Percentiles rank a stretch among this genome's conserved stretches.
Conservation (phyloP, 2,329 filamentous ascomycete species). For the Trichoderma pleuroti region DNA sequence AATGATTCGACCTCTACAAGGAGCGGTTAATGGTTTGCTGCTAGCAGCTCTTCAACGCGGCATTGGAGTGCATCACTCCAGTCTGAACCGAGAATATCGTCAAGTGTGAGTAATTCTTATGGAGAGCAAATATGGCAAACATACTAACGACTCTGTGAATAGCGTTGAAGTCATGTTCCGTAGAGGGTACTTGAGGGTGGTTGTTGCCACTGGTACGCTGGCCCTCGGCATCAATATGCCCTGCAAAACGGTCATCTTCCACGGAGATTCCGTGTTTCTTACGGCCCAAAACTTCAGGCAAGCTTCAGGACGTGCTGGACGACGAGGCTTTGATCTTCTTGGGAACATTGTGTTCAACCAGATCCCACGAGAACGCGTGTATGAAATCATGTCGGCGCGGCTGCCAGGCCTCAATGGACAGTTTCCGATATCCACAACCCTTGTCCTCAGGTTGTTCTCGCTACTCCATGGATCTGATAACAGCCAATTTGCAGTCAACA, state of each 20-base stretch:
- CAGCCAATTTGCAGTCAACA: conserved; percentile 57
- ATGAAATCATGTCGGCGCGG: conserved; percentile 67
- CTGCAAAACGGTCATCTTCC: conserved; percentile 76
- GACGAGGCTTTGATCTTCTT: conserved; percentile 75
- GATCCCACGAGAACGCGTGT: conserved; percentile 57
- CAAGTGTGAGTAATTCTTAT: conserved; percentile 47
- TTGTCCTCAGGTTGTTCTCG: conserved; percentile 66
- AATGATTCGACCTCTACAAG: conserved; percentile 49
- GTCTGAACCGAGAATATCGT: conserved; percentile 74
- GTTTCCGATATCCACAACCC: conserved; percentile 71
- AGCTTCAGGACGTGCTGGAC: conserved; percentile 71
- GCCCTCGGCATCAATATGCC: conserved; percentile 81
- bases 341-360: conserved; percentile 78
- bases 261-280: conserved; percentile 68
- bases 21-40: conserved; percentile 46
- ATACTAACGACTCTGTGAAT: neutral
- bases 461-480: conserved; percentile 64
- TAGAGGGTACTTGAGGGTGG: conserved; percentile 65
- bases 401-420: conserved; percentile 73
- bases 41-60: conserved; percentile 62
- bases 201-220: conserved; percentile 73
- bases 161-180: conserved; percentile 69
- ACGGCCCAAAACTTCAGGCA: conserved; percentile 75
- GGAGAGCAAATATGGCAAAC: neutral
- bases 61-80: conserved; percentile 73